Percentiles rank a stretch among this genome's conserved stretches.
These are phyloP conservation scores for Tephrocybe sp. DNA, from an alignment of 768 basidiomycete genomes.

Conservation along the genomic window DNA sequence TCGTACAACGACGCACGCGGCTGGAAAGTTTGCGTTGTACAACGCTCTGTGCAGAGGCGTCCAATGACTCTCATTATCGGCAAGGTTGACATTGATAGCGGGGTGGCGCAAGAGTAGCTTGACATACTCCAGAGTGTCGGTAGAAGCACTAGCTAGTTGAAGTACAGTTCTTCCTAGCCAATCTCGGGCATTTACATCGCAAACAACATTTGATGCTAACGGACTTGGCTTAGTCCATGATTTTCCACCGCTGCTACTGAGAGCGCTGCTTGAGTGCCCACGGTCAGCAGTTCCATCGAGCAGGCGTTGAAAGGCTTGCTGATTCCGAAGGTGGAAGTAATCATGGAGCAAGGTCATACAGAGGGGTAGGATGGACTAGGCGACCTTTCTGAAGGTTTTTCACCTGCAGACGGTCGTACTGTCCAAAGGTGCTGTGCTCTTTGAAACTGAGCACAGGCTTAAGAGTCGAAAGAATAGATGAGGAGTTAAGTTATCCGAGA, in stretches of 20 bases:
- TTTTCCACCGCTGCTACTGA: slow-evolving; percentile 49
- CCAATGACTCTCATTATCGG: slow-evolving; percentile 86
- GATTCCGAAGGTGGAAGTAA: slow-evolving; percentile 65
- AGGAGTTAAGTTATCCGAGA: slow-evolving; percentile 10
- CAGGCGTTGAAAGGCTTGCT: slow-evolving; percentile 74
- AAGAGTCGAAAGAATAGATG: slow-evolving; percentile 1
- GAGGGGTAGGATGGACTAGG: slow-evolving; percentile 29
- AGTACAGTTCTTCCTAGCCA: slow-evolving; percentile 72
- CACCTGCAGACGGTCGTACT: slow-evolving; percentile 25
- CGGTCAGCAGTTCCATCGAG: slow-evolving; percentile 51
- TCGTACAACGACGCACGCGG: slow-evolving; percentile 45
- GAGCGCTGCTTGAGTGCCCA: slow-evolving; percentile 26
- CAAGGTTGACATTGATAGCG: slow-evolving; percentile 71
- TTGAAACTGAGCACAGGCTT: slow-evolving; percentile 20
- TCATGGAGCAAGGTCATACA: slow-evolving; percentile 84
- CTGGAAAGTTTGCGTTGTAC: slow-evolving; percentile 73
- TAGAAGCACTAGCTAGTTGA: slow-evolving; percentile 72
- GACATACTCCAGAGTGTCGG: slow-evolving; percentile 75
- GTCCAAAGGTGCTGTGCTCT: slow-evolving; percentile 22
- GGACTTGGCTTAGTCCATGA: slow-evolving; percentile 54
- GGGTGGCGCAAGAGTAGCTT: slow-evolving; percentile 74
- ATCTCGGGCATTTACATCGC: slow-evolving; percentile 71
- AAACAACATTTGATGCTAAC: slow-evolving; percentile 29
- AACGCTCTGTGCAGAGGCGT: slow-evolving; percentile 87
- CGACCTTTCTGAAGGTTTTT: slow-evolving; percentile 34